Percentiles rank a stretch among this genome's conserved stretches.
Evolutionary conservation across 179 eudicot genomes (phyloP).

Genomic region (Camellia oleifera): DNA sequence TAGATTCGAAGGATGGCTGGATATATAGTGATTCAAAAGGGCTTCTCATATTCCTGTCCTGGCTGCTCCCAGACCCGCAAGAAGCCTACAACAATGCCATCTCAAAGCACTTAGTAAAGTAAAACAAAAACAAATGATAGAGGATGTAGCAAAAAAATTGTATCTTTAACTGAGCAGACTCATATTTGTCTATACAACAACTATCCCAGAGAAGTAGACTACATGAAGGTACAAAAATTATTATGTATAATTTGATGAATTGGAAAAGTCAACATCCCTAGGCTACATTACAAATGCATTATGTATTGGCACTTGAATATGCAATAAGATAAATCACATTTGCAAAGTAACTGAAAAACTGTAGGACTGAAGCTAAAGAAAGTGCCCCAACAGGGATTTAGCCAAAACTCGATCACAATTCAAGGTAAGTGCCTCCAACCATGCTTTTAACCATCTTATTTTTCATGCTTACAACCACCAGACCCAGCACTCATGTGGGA

Average conservation of each 20-base stretch:
- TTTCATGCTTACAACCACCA: background rate
- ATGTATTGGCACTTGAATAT: background rate
- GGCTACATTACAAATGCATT: background rate
- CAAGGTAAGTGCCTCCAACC: background rate
- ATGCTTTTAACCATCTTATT: slow-evolving; percentile 1
- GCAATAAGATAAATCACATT: background rate
- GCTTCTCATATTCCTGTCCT: slow-evolving; percentile 67
- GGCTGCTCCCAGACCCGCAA: slow-evolving; percentile 80
- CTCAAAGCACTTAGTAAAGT: slow-evolving; percentile 8
- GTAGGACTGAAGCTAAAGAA: background rate
- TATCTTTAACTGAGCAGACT: background rate
- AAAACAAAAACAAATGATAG: background rate
- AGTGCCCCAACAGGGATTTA: background rate
- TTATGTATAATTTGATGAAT: background rate
- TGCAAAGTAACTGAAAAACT: background rate
- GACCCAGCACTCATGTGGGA: background rate
- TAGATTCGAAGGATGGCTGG: slow-evolving; percentile 5
- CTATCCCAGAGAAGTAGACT: background rate
- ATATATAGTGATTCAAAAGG: slow-evolving; percentile 38
- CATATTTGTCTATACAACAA: background rate
- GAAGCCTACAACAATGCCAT: slow-evolving; percentile 50
- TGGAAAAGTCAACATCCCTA: background rate
- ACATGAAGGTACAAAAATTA: background rate
- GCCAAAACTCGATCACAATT: background rate
- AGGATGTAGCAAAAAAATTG: background rate